Evolutionary conservation across 331 rosid species (phyloP).

Genomic region (Malus hybrid): DNA sequence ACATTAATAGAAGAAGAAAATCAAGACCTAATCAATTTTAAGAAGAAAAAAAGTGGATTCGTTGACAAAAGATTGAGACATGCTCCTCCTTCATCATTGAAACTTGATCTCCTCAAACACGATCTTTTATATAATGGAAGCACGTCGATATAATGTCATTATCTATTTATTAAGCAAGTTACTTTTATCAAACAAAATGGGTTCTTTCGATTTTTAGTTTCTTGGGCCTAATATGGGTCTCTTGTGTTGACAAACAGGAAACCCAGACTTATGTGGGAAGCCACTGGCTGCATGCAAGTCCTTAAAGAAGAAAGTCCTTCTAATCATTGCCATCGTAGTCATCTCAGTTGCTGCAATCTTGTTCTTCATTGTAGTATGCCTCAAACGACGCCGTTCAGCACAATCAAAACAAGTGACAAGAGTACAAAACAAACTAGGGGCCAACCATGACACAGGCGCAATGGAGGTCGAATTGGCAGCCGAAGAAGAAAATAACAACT

Average conservation of each 20-base stretch:
- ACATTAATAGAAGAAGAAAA: too few relatives aligned
- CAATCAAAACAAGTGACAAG: background rate
- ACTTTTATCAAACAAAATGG: background rate
- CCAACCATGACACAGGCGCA: background rate
- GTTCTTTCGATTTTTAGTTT: background rate
- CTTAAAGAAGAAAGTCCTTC: slow-evolving; percentile 16
- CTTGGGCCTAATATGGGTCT: background rate
- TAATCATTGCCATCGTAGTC: slow-evolving; percentile 14
- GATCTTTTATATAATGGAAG: background rate
- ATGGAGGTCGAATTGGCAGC: slow-evolving; percentile 19
- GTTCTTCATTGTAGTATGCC: slow-evolving; percentile 10
- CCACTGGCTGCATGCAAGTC: slow-evolving; percentile 41
- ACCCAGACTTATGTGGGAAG: slow-evolving; percentile 50
- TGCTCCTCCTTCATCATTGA: background rate
- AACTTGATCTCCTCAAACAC: background rate
- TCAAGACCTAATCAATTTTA: too few relatives aligned
- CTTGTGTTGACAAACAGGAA: slow-evolving; percentile 28
- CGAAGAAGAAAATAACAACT: slow-evolving; percentile 2
- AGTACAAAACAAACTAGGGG: background rate
- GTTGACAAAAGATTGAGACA: background rate
- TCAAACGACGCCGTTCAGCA: slow-evolving; percentile 6
- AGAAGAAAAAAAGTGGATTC: background rate
- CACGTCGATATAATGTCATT: background rate
- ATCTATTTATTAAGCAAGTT: too few relatives aligned
- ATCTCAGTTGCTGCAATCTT: slow-evolving; percentile 19